phyloP scores from a whole-genome alignment of 2,329 filamentous ascomycete species.

The Xylaria sp. region DNA sequence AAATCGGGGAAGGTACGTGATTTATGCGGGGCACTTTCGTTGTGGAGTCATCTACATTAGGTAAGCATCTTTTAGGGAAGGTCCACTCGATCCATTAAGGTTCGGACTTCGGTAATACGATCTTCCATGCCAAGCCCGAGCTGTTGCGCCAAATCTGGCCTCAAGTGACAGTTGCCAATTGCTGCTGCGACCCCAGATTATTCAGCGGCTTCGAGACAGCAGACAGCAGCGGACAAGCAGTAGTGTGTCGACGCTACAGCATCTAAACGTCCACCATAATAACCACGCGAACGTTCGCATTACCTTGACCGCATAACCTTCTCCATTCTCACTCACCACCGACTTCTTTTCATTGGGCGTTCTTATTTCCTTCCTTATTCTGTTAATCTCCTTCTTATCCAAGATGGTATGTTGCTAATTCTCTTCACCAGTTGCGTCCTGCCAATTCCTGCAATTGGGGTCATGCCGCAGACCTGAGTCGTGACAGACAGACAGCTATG shows the following conservation, averaged over 20 bases:
- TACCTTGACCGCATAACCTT: not conserved
- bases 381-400: not conserved
- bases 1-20: no score
- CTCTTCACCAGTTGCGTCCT: not conserved
- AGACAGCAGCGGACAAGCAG: constrained; percentile 20
- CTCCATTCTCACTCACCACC: constrained; percentile 32
- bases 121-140: constrained; percentile 4
- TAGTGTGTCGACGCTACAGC: constrained; percentile 11
- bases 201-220: constrained; percentile 23
- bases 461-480: constrained; percentile 12
- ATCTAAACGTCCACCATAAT: constrained; percentile 1
- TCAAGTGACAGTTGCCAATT: constrained; percentile 30
- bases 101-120: constrained; percentile 20
- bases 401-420: constrained; percentile 16
- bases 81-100: not conserved
- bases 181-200: constrained; percentile 32
- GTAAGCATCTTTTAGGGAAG: not conserved
- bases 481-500: not conserved
- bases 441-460: not conserved
- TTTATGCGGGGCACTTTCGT: no score
- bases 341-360: constrained; percentile 18
- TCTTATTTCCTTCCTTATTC: constrained; percentile 1
- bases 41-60: not conserved
- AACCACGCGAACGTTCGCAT: constrained; percentile 1
- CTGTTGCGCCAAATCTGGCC: constrained; percentile 32